A percentile compares a stretch with the other conserved stretches of the same genome.
phyloP scores from a whole-genome alignment of 306 rosid species.

The Sophora flavescens region DNA sequence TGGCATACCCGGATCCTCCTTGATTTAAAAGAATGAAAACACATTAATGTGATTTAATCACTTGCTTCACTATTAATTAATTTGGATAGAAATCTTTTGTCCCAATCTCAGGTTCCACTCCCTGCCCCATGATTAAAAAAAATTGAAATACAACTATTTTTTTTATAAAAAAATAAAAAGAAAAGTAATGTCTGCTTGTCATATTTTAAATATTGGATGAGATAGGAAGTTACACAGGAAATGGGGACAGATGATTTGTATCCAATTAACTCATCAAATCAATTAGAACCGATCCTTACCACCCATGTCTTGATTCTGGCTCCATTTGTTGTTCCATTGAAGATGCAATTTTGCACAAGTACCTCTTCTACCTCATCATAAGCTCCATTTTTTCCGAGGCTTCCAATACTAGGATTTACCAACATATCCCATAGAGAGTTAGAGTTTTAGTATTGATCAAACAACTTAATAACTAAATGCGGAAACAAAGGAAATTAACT shows the following conservation, averaged over 20 bases:
- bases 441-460: background rate
- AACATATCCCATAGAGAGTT: background rate
- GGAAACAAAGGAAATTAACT: background rate
- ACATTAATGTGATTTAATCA: too few species aligned
- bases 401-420: slow-evolving; percentile 55
- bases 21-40: background rate
- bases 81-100: too few species aligned
- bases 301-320: slow-evolving; percentile 69
- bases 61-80: too few species aligned
- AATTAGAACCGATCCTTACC: slow-evolving; percentile 27
- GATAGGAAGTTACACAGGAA: too few species aligned
- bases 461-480: background rate
- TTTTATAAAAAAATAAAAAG: too few species aligned
- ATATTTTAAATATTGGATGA: too few species aligned
- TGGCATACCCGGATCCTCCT: slow-evolving; percentile 57
- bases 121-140: too few species aligned
- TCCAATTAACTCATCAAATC: background rate
- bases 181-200: too few species aligned
- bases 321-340: slow-evolving; percentile 53
- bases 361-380: slow-evolving; percentile 52
- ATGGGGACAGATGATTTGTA: too few species aligned
- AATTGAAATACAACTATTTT: too few species aligned
- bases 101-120: too few species aligned
- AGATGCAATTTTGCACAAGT: slow-evolving; percentile 55
- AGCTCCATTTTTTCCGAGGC: slow-evolving; percentile 51